These are phyloP conservation scores for Tricholoma sp. DNA, from an alignment of 768 basidiomycete genomes.

Conservation along the genomic window DNA sequence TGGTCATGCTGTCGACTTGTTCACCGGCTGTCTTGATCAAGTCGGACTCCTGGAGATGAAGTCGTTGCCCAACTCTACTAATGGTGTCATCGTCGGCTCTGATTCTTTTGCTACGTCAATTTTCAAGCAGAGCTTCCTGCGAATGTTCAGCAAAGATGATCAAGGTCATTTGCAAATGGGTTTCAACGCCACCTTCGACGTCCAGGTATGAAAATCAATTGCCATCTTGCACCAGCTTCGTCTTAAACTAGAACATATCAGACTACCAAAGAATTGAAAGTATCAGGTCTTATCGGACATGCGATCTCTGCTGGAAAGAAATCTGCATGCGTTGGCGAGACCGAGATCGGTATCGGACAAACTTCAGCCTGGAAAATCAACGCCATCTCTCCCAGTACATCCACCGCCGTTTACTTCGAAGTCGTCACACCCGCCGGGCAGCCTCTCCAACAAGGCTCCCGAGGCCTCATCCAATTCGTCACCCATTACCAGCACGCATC, in stretches of 20 bases:
- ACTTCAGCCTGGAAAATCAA: slow-evolving; percentile 99
- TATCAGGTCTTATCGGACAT: slow-evolving; percentile 96
- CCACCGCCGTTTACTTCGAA: slow-evolving; percentile 94
- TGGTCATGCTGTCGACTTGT: slow-evolving; percentile 92
- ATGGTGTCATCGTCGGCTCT: slow-evolving; percentile 92
- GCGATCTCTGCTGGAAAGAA: slow-evolving; percentile 98
- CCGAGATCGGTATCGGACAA: slow-evolving; percentile 97
- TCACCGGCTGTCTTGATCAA: slow-evolving; percentile 97
- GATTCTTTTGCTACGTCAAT: slow-evolving; percentile 97
- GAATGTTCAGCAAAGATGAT: slow-evolving; percentile 89
- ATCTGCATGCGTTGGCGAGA: slow-evolving; percentile 94
- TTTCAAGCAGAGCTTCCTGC: slow-evolving; percentile 97
- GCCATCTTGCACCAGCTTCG: neutral
- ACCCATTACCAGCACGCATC: slow-evolving; percentile 98
- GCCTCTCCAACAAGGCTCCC: slow-evolving; percentile 80
- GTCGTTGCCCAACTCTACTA: slow-evolving; percentile 89
- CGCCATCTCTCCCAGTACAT: slow-evolving; percentile 79
- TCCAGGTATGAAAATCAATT: slow-evolving; percentile 56
- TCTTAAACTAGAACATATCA: slow-evolving; percentile 22
- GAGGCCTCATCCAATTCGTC: slow-evolving; percentile 95
- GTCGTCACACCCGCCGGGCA: slow-evolving; percentile 97
- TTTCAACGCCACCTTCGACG: slow-evolving; percentile 98
- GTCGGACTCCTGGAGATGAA: slow-evolving; percentile 98
- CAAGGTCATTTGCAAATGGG: slow-evolving; percentile 94
- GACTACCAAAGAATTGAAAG: slow-evolving; percentile 98